Percentiles rank a stretch among this genome's conserved stretches.
These are phyloP conservation scores for Plenodomus biglobosus DNA, from an alignment of 2,329 filamentous ascomycete species.

Conservation along the genomic window DNA sequence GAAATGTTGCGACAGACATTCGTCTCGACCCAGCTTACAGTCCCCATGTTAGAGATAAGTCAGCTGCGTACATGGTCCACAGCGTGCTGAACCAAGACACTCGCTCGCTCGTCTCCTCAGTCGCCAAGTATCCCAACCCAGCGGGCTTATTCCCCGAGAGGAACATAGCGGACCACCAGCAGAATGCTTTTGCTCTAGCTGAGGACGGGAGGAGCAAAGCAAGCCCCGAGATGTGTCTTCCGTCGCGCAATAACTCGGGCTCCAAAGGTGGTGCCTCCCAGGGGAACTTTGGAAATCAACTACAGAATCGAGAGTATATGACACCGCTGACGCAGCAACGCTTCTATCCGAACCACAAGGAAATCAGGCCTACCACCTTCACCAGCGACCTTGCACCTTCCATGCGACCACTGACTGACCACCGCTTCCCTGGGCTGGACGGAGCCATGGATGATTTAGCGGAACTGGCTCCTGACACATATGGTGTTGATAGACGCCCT, in stretches of 20 bases:
- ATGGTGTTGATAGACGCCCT: conserved; percentile 12
- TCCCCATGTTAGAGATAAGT: conserved; percentile 6
- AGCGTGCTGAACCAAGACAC: conserved; percentile 17
- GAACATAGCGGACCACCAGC: conserved; percentile 8
- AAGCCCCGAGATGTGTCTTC: conserved; percentile 19
- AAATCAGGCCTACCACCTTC: conserved; percentile 15
- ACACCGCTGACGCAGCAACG: conserved; percentile 30
- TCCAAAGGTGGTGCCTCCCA: conserved; percentile 14
- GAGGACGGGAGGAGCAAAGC: conserved; percentile 17
- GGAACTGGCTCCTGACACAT: conserved; percentile 29
- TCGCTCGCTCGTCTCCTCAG: conserved; percentile 16
- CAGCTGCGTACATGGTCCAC: conserved; percentile 12
- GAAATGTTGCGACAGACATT: conserved; percentile 6
- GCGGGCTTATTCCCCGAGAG: conserved; percentile 16
- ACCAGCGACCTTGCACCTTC: conserved; percentile 8
- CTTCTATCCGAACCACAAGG: conserved; percentile 28
- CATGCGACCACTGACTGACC: conserved; percentile 24
- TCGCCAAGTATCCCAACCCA: conserved; percentile 14
- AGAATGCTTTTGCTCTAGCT: conserved; percentile 5
- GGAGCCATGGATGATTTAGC: conserved; percentile 45
- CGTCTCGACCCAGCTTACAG: conserved; percentile 20
- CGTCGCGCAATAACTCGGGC: conserved; percentile 12
- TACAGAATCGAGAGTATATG: conserved; percentile 22
- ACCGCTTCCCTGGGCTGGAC: conserved; percentile 39
- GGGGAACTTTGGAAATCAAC: conserved; percentile 31